Conservation (phyloP, 1,139 yeast genomes). For the Yamadazyma dendronema region DNA sequence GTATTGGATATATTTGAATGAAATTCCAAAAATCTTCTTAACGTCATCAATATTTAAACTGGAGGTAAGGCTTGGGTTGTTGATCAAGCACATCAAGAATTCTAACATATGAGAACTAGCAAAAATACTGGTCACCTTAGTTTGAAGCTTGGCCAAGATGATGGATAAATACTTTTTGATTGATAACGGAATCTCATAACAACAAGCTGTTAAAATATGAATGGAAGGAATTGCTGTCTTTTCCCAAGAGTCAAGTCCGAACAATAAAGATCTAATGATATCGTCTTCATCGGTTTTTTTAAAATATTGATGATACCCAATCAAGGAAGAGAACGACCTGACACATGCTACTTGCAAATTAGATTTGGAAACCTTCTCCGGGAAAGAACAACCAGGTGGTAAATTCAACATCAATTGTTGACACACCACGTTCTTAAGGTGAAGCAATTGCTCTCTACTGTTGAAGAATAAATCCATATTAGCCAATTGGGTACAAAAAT, state of each 20-base stretch:
- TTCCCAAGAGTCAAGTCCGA: conserved; percentile 74
- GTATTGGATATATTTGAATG: conserved; percentile 75
- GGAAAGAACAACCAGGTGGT: conserved; percentile 44
- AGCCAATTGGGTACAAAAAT: conserved; percentile 70
- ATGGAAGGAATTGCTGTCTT: conserved; percentile 76
- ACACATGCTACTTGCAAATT: conserved; percentile 70
- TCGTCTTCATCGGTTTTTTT: conserved; percentile 67
- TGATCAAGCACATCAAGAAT: conserved; percentile 63
- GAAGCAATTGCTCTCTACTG: conserved; percentile 43
- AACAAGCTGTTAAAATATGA: conserved; percentile 72
- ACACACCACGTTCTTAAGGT: conserved; percentile 52
- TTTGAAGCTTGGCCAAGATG: conserved; percentile 67
- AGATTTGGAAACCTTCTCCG: conserved; percentile 48
- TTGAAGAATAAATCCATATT: conserved; percentile 54
- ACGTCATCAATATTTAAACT: conserved; percentile 77
- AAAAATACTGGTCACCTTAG: conserved; percentile 66
- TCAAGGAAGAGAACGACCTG: conserved; percentile 61
- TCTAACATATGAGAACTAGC: conserved; percentile 78
- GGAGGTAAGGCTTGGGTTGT: conserved; percentile 65
- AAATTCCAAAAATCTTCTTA: conserved; percentile 78
- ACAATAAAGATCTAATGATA: conserved; percentile 60
- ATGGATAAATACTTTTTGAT: conserved; percentile 66
- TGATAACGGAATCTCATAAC: conserved; percentile 77
- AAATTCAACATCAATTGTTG: conserved; percentile 57
- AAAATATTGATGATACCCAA: conserved; percentile 63